Evolutionary conservation across 345 rosid genomes (phyloP), one percentile per base, ranked within the genome.

Genomic region (Salix brachista): DNA sequence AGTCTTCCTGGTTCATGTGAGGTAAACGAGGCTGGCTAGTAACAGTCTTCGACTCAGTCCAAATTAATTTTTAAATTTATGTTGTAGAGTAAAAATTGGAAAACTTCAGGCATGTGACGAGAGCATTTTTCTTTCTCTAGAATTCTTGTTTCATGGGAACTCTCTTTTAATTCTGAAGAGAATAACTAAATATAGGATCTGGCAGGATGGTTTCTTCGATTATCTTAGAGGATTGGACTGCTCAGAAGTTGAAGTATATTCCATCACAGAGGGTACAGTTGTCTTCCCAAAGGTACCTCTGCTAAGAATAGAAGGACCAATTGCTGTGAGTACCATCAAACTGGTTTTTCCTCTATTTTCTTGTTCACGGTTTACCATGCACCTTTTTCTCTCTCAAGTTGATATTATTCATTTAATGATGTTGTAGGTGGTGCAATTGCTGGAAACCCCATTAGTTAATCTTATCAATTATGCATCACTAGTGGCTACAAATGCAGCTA

Each of bases 201-300:
- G 25, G 64, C 64, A 92, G 98, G 92, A 92, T 84, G 97, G 88
- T 56, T 94, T 92, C 83, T 88, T 77, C 30, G 84, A 88, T 81
- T 96, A 90, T 84, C 97, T 96, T 73, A 83, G 96, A 84, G 90
- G 88, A 36, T 79, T 96, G 62, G 91, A 96, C 78, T 94, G 98
- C 82, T 92, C 98, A 73, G 97, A 92, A 76, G 90, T 94, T 75
- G 92, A 94, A 84, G 89, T 92, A 5, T 89, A 90, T 89, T 92
- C 98, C 44, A 82, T 91, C 83, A 28, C 94, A 7, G 97, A 94
- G 89, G 98, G 98, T 54, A 80, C 95, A 2, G 94, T 90, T 69
- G 98, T 92, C 81, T 94, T 92, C 83, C 98, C 98, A 2, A 94
- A 91, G 85, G 91, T 94, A n/a, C 99, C 99, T 79, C 84, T 96